Percentiles rank a stretch among this genome's conserved stretches.
Evolutionary conservation across 2,329 filamentous ascomycete species (phyloP).

Genomic region (Neonectria magnoliae): DNA sequence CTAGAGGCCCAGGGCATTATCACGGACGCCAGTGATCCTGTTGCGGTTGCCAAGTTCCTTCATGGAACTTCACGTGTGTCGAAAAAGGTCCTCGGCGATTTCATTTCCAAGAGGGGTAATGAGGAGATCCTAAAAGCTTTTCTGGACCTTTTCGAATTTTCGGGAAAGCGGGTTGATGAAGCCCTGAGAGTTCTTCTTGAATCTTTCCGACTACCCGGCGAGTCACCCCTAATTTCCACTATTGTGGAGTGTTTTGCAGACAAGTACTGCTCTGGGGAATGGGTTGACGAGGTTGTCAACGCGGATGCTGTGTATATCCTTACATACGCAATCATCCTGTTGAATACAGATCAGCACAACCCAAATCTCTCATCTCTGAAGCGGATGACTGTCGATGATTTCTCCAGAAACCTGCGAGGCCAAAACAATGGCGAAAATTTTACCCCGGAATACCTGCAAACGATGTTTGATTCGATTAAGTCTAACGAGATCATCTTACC

Average conservation of each 20-base stretch:
- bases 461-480: constrained; percentile 91
- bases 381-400: constrained; percentile 86
- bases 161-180: constrained; percentile 87
- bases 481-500: constrained; percentile 95
- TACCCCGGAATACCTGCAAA: constrained; percentile 80
- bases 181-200: constrained; percentile 88
- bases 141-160: constrained; percentile 88
- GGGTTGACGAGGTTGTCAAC: constrained; percentile 80
- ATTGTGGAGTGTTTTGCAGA: constrained; percentile 90
- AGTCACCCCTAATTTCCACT: constrained; percentile 90
- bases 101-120: constrained; percentile 89
- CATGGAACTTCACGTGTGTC: constrained; percentile 88
- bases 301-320: constrained; percentile 90
- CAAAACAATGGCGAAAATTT: constrained; percentile 91
- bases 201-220: constrained; percentile 91
- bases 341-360: constrained; percentile 97
- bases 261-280: constrained; percentile 78
- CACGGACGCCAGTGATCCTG: constrained; percentile 75
- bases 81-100: constrained; percentile 92
- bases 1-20: constrained; percentile 89
- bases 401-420: constrained; percentile 88
- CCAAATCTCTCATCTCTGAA: constrained; percentile 82
- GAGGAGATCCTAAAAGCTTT: constrained; percentile 87
- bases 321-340: constrained; percentile 95
- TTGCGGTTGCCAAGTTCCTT: constrained; percentile 85